Base-by-base conservation (phyloP, 2,329 filamentous ascomycete genomes). In the Grosmannia huntii region DNA sequence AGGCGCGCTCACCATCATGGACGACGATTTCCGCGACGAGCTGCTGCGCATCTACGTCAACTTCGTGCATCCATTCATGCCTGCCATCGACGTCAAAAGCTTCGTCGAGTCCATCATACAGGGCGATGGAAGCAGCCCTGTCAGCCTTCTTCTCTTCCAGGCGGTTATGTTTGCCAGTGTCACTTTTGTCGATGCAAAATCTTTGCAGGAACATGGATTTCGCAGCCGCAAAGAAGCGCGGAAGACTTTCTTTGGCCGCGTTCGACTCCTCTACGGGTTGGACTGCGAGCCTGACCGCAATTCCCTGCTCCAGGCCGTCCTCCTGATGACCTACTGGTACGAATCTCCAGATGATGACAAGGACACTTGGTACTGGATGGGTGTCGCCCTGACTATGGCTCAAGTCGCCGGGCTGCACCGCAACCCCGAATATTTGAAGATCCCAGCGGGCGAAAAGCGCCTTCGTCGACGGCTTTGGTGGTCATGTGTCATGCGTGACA, bases 331-430 rank as follows among this genome's bases (percentile, higher is more conserved):
- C 0, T 85, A 84, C 66, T 87, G 84, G 77, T 86, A 86, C 63
- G 83, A 86, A 65, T 85, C 80, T 21, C 82, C 82, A 1, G 82
- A 86, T 69, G 84, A 86, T 65, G 82, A 86, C 65, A 86, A 86
- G 66, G 84, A 86, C 66, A 85, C 83, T 49, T 86, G 83, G 78
- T 82, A 87, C 65, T 87, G 84, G 84, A 84, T 86, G 79, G 84
- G 84, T 12, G 81, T 86, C 54, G 83, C 83, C 28, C 76, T 85
- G 41, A 85, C 82, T 10, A 73, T 86, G 31, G 83, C 82, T n/a
- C 82, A 86, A 64, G 86, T 82, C 6, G 85, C 86, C 58, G 84
- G 84, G 4, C 73, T 87, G 9, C 83, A 87, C 66, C 79, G 83
- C 55, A 81, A 86, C 63, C 83, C 82, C 54, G 82, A 85, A 62